phyloP scores from a whole-genome alignment of 768 basidiomycete species.

The Psilocybe cubensis region DNA sequence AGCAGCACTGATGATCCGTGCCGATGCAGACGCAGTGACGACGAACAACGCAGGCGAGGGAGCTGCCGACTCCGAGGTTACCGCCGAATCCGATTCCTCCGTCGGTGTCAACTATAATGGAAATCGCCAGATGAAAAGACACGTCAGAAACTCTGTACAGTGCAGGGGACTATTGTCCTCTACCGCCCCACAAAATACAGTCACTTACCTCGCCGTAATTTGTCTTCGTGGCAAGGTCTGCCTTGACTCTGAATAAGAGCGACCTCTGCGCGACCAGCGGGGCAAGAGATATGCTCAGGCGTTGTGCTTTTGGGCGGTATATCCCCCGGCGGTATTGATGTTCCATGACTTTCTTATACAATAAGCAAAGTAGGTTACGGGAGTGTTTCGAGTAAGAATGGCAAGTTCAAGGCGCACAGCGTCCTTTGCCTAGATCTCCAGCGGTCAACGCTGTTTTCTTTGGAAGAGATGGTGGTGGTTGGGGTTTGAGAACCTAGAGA shows the following conservation, averaged over 20 bases:
- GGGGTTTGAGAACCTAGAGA: constrained; percentile 3
- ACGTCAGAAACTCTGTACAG: not conserved
- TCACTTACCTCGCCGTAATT: constrained; percentile 23
- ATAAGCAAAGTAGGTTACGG: not conserved
- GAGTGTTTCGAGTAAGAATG: not conserved
- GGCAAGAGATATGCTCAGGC: constrained; percentile 27
- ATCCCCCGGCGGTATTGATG: constrained; percentile 27
- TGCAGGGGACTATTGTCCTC: no score
- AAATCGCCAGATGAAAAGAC: not conserved
- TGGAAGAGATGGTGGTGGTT: constrained; percentile 6
- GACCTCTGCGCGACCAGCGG: constrained; percentile 29
- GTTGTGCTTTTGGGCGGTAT: constrained; percentile 29
- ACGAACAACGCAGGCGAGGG: constrained; percentile 15
- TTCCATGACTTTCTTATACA: constrained; percentile 9
- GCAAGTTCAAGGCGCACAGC: constrained; percentile 14
- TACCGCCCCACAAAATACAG: no score
- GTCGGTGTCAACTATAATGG: constrained; percentile 17
- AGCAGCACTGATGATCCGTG: constrained; percentile 13
- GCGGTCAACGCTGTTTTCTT: constrained; percentile 18
- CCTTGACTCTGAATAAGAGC: constrained; percentile 29
- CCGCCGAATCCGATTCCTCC: constrained; percentile 8
- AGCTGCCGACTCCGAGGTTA: not conserved
- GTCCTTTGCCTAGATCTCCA: constrained; percentile 15
- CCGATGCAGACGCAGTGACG: constrained; percentile 12
- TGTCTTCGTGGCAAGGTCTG: constrained; percentile 24